Base-by-base conservation (phyloP, 2,329 filamentous ascomycete genomes). In the Dothiorella sarmentorum region DNA sequence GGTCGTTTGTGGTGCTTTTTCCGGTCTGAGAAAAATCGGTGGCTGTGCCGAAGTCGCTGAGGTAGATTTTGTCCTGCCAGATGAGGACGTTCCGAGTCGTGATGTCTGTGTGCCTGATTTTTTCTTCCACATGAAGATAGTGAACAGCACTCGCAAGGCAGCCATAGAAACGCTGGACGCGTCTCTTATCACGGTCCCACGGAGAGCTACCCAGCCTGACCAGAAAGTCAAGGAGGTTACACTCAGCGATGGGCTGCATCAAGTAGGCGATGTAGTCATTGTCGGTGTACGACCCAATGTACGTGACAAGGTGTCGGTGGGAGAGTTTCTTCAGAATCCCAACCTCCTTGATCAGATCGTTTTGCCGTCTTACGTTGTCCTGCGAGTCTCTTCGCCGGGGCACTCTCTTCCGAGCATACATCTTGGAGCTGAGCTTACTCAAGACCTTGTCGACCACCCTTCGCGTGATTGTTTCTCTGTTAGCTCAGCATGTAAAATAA, bases 271-370 rank as follows among this genome's bases (percentile, higher is more conserved):
- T 61, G 33, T 63, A 67, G 11, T 63, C 59, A 3, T 62, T 57
- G 26, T 73, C 71, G 1, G 69, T 72, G 45, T 71, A 73, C 42
- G 66, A 70, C 10, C 68, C 65, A 22, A 71, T 62, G 42, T 68
- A 63, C 33, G 66, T 61, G 10, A 71, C 67, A 3, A 72, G 43
- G 58, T 72, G 68, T 7, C 49, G 61, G 57, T 73, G 69, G 10
- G 57, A 64, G 7, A 72, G 56, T 6, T 61, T 61, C 49, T 70
- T 70, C n/a, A 72, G 49, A 13, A 66, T 65, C 15, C 64, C 29
- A 10, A 71, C 58, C 53, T 72, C 70, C 11, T 61, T 60, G 26
- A 63, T 60, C 44, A 72, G 69, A 15, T 59, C 33, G 15, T 63
- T 61, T 5, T 43, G 40, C 24, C 20, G 18, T 15, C 18, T 43